Evolutionary conservation across 768 basidiomycete genomes (phyloP).

Genomic region (Naganishia vishniacii): DNA sequence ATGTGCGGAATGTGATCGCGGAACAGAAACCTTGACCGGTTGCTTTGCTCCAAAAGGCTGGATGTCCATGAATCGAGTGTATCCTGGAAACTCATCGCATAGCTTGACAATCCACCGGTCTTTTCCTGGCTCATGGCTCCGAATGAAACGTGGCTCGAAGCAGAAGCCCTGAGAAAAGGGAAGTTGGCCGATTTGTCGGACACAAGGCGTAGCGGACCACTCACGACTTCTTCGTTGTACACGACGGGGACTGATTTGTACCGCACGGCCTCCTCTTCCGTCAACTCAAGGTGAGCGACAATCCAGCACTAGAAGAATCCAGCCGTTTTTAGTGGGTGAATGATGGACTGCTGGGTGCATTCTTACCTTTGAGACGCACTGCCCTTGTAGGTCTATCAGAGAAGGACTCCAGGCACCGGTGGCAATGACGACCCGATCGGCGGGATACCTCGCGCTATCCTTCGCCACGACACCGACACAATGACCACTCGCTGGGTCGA

Average conservation of each 20-base stretch:
- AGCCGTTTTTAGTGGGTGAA: no score
- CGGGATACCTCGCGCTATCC: slow-evolving; percentile 38
- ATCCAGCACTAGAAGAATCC: slow-evolving; percentile 43
- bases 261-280: slow-evolving; percentile 36
- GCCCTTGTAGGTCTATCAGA: slow-evolving; percentile 42
- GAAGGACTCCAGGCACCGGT: slow-evolving; percentile 46
- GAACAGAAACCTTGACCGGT: slow-evolving; percentile 36
- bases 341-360: no score
- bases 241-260: slow-evolving; percentile 38
- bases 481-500: slow-evolving; percentile 27
- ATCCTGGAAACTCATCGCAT: slow-evolving; percentile 46
- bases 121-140: slow-evolving; percentile 13
- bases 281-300: slow-evolving; percentile 44
- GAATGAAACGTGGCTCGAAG: slow-evolving; percentile 37
- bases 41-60: slow-evolving; percentile 35
- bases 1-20: slow-evolving; percentile 44
- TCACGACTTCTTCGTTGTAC: slow-evolving; percentile 42
- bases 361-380: slow-evolving; percentile 44
- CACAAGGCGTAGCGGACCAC: slow-evolving; percentile 10
- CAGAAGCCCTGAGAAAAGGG: slow-evolving; percentile 39
- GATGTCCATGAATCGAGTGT: slow-evolving; percentile 31
- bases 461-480: slow-evolving; percentile 36
- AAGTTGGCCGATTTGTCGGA: background rate
- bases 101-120: slow-evolving; percentile 34
- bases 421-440: slow-evolving; percentile 43